Base-by-base conservation (phyloP, 257 asterid species). In the Petrea volubilis region DNA sequence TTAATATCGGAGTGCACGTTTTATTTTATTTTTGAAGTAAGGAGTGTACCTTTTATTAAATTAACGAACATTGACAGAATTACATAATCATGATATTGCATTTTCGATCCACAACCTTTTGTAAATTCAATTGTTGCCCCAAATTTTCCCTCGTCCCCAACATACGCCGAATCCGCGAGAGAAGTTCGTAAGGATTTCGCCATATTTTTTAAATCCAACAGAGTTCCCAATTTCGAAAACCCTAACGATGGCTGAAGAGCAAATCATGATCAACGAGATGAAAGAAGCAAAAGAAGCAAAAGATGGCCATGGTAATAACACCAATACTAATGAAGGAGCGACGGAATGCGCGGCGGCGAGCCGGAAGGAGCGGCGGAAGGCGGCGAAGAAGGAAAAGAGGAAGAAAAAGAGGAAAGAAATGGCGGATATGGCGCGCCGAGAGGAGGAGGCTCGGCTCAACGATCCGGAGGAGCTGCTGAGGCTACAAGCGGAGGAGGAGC, bases 331-430 rank as follows among this genome's bases (percentile, higher is more conserved):
- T 13, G 56, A 44, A 3, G 69, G 52, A 47, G 68, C 63, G 51
- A 6, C 72, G 77, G 64, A 58, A 43, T 51, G 75, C 55, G 80
- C 40, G 77, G 70, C 40, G 71, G 77, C 58, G 65, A 66, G 73
- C 64, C 86, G 98, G 59, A 84, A 82, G 84, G 93, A 84, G 46
- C 84, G 80, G 87, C 84, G 99, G 82, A 91, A 89, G 83, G 77
- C 66, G 57, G 82, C 83, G 78, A 94, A 94, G 89, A 88, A 82
- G 85, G 98, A 89, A 78, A 94, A 89, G 84, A 70, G 99, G 86
- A 91, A 88, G 86, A 87, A 88, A 73, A 88, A 76, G 82, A 80
- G 97, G 86, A 86, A 79, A 83, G 99, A 86, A 73, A 43, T 80
- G 53, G 99, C 97, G 10, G 92, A 86, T 86, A 66, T 75, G 76